These are phyloP conservation scores for Orobanche coerulescens DNA, from an alignment of 257 asterid genomes.

Conservation along the genomic window DNA sequence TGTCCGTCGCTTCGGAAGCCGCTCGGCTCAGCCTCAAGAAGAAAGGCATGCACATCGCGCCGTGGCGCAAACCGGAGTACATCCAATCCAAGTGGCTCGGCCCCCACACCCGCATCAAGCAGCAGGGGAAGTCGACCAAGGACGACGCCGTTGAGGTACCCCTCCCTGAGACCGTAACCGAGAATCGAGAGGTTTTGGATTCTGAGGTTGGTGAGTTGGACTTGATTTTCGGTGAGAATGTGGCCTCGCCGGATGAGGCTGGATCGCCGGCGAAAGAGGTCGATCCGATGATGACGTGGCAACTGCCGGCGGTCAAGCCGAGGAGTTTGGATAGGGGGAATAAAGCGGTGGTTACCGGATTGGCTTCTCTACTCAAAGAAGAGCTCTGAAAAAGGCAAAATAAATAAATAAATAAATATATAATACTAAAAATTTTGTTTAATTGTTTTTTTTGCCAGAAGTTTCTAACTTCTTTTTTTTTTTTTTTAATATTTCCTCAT, in stretches of 20 bases:
- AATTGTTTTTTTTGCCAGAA: conserved; percentile 1
- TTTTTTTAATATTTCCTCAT: conserved; percentile 4
- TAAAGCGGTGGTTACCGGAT: conserved; percentile 64
- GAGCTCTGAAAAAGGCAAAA: conserved; percentile 33
- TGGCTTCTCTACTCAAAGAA: conserved; percentile 82
- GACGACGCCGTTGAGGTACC: conserved; percentile 18
- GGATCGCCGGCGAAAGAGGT: conserved; percentile 32
- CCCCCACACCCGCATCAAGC: conserved; percentile 43
- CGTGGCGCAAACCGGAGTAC: conserved; percentile 90
- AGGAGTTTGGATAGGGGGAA: conserved; percentile 52
- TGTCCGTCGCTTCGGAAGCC: conserved; percentile 68
- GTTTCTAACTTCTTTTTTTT: conserved; percentile 23
- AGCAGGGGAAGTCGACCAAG: conserved; percentile 5
- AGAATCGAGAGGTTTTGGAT: conserved; percentile 25
- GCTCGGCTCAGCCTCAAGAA: conserved; percentile 71
- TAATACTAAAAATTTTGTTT: conserved; percentile 27
- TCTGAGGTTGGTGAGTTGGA: conserved; percentile 52
- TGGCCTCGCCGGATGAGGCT: conserved; percentile 14
- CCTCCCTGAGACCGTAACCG: conserved; percentile 13
- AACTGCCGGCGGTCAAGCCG: conserved; percentile 68
- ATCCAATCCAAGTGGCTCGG: conserved; percentile 78
- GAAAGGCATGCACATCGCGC: conserved; percentile 93
- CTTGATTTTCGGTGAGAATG: conserved; percentile 54
- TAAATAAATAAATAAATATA: too few relatives aligned
- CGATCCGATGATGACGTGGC: conserved; percentile 45